Evolutionary conservation across 2,329 filamentous ascomycete species (phyloP), one percentile per base, ranked within the genome.

Genomic region (Pseudomassariella vexata): DNA sequence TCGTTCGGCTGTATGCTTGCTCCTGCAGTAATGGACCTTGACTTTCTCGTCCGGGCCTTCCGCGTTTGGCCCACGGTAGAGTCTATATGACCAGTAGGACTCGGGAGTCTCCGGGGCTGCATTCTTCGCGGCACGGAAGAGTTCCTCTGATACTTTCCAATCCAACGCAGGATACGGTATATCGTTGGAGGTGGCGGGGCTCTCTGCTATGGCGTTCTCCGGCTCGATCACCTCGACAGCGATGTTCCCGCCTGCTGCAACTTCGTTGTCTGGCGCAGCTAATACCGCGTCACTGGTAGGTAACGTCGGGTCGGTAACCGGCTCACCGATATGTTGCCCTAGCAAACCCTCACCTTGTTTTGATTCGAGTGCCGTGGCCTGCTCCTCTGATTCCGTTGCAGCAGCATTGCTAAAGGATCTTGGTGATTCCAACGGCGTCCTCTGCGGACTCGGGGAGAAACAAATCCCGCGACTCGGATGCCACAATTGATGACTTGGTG

Each of bases 1-100:
- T 5, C 64, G 59, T 53, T 95, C 86, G 12, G 83, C 82, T 3
- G 73, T 75, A 21, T 76, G 63, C 26, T 70, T 72, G 35, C 66
- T 82, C 29, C 64, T 77, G 63, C 87, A 94, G 56, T 95, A 95
- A 50, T 90, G 78, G 1, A 94, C 76, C 35, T 69, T 73, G 27
- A 86, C 75, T 30, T 67, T 70, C 24, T 73, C 53, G 11, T 65
- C 57, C 3, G 62, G 47, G 0, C 46, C 53, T 24, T 66, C 64
- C 9, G 61, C 50, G 28, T 47, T 41, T 25, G 70, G 57, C 5
- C 70, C 72, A 8, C 76, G 70, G 51, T 90, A 92, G 35, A 87
- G 55, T 2, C 50, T 64, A 52, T 88, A 75, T 2, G 71, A 76
- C 83, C 83, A 92, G 51, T 67, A 85, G 0, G 76, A 79, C 28